phyloP scores from a whole-genome alignment of 2,329 filamentous ascomycete genomes.

The Claviceps africana region DNA sequence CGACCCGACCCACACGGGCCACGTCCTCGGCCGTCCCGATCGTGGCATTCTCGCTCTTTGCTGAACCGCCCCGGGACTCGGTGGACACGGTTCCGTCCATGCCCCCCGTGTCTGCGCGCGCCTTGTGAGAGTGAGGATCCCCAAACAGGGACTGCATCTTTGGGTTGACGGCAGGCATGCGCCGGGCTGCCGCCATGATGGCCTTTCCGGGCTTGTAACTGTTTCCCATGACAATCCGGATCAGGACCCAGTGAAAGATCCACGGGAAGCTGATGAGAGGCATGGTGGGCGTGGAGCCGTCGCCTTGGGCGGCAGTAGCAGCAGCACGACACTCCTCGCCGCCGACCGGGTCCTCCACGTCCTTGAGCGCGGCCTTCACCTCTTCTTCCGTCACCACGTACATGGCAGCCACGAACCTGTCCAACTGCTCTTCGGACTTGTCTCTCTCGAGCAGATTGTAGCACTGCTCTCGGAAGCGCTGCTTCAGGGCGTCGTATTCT shows the following conservation, averaged over 20 bases:
- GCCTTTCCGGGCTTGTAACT: conserved; percentile 12
- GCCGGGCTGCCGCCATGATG: conserved; percentile 7
- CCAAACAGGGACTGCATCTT: not conserved
- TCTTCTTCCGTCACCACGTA: conserved; percentile 71
- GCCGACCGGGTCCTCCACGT: conserved; percentile 18
- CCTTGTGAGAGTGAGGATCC: not conserved
- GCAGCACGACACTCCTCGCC: conserved; percentile 9
- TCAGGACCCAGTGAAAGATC: conserved; percentile 57
- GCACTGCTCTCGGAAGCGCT: conserved; percentile 54
- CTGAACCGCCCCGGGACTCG: not conserved
- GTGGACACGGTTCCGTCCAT: not conserved
- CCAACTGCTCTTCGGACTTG: conserved; percentile 44
- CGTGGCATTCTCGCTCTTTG: not conserved
- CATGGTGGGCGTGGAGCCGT: conserved; percentile 31
- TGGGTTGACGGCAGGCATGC: not conserved
- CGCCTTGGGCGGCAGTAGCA: not conserved
- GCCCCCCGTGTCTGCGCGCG: not conserved
- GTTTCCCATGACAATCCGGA: conserved; percentile 17
- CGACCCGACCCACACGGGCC: not conserved
- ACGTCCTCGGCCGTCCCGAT: not conserved
- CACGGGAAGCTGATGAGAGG: conserved; percentile 90
- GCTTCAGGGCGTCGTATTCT: conserved; percentile 51
- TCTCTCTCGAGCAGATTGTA: conserved; percentile 47
- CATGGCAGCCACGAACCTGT: conserved; percentile 70
- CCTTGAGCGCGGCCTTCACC: conserved; percentile 39